phyloP scores from a whole-genome alignment of 495 filamentous ascomycete genomes.

The Glonium stellatum region DNA sequence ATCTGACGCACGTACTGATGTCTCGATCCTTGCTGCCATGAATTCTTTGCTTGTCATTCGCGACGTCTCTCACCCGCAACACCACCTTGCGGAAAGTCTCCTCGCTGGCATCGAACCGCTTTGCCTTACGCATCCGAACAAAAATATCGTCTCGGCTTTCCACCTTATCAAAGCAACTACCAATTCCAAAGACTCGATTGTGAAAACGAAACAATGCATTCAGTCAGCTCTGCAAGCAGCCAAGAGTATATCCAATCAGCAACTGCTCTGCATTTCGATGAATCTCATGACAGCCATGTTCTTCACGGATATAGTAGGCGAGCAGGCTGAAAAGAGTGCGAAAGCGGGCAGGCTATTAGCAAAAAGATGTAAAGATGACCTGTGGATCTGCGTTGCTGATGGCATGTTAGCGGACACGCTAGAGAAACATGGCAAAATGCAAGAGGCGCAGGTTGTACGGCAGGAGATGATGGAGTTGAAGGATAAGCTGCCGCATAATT shows the following conservation, averaged over 20 bases:
- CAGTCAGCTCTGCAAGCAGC: constrained; percentile 56
- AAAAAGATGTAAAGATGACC: constrained; percentile 60
- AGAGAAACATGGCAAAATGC: constrained; percentile 60
- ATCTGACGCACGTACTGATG: constrained; percentile 55
- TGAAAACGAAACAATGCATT: constrained; percentile 70
- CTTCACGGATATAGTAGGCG: constrained; percentile 77
- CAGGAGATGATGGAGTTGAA: constrained; percentile 18
- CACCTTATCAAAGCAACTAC: constrained; percentile 68
- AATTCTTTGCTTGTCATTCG: constrained; percentile 81
- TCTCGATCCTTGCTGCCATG: constrained; percentile 69
- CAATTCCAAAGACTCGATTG: constrained; percentile 44
- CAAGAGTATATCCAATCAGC: constrained; percentile 52
- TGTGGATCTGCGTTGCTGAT: constrained; percentile 83
- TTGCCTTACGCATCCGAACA: constrained; percentile 60
- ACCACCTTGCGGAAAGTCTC: constrained; percentile 43
- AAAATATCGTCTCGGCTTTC: constrained; percentile 69
- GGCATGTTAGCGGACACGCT: constrained; percentile 70
- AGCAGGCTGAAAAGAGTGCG: constrained; percentile 85
- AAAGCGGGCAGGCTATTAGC: constrained; percentile 68
- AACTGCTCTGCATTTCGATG: constrained; percentile 73
- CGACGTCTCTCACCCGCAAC: constrained; percentile 47
- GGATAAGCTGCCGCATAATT: constrained; percentile 19
- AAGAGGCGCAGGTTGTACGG: constrained; percentile 49
- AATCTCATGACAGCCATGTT: constrained; percentile 80
- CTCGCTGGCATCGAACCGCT: constrained; percentile 60